Evolutionary conservation across 805 yeast genomes (phyloP).

Genomic region (Ogataea pignaliae): DNA sequence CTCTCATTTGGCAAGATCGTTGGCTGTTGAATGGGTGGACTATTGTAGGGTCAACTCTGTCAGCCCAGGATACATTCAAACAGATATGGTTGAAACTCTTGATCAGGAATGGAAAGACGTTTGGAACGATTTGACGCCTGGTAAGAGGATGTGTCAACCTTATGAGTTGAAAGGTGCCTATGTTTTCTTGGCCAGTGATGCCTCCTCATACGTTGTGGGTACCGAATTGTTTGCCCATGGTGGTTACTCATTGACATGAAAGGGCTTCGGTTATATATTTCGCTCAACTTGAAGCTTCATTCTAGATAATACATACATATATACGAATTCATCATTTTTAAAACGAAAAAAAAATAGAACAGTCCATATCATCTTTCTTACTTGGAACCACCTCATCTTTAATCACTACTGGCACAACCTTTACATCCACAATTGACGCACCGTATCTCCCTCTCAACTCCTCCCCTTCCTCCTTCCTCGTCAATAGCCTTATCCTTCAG

Average conservation of each 20-base stretch:
- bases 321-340: no score
- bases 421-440: constrained; percentile 82
- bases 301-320: no score
- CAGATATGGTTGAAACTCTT: constrained; percentile 33
- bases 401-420: constrained; percentile 80
- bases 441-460: constrained; percentile 34
- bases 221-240: constrained; percentile 43
- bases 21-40: constrained; percentile 41
- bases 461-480: constrained; percentile 14
- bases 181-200: constrained; percentile 46
- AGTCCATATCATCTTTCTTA: no score
- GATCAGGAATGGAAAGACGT: constrained; percentile 17
- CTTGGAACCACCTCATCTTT: constrained; percentile 11
- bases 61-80: constrained; percentile 45
- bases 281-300: no score
- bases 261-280: neutral
- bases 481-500: constrained; percentile 21
- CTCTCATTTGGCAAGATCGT: constrained; percentile 38
- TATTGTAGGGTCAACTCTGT: constrained; percentile 45
- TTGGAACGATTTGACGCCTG: constrained; percentile 30
- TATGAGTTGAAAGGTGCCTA: constrained; percentile 46
- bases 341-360: no score
- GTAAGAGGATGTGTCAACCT: constrained; percentile 42
- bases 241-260: constrained; percentile 22
- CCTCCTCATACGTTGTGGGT: constrained; percentile 44